Evolutionary conservation across 345 rosid genomes (phyloP), one percentile per base, ranked within the genome.

Genomic region (Arabidopsis arenosa): DNA sequence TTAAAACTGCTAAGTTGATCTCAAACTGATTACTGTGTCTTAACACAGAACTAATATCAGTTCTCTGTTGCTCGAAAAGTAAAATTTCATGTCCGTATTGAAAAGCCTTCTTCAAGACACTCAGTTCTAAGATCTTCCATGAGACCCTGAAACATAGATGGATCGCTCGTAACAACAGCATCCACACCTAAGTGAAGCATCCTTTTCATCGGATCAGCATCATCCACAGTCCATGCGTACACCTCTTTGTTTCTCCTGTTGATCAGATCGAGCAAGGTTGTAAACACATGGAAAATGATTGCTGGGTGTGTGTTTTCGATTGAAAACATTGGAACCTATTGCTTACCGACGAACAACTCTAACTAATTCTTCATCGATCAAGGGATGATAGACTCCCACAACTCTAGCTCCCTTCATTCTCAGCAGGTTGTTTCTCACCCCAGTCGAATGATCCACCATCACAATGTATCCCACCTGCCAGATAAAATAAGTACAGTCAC

Each of bases 191-290:
- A 86, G 28, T 57, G 47, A 83, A 92, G 73, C 97, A 92, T 80
- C 82, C 72, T 83, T 66, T 57, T 77, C 99, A 95, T 90, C 1
- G 94, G 85, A 73, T 87, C 90, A 51, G 63, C 56, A 17, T 92
- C 94, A 72, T 95, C 97, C 0, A 90, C 98, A 13, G 99, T 92
- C 96, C 96, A 95, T 1, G 97, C 94, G 5, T 84, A 92, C 4
- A 88, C 92, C 83, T 82, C 84, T 81, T 88, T 89, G 30, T 82
- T 79, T 60, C 89, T 86, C 89, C 98, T 92, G 85, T 81, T 44
- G 26, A 80, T 55, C 14, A 44, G 7, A 62, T 56, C 26, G 0
- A 56, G 32, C 68, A 73, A 68, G 17, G 47, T 55, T 36, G 45
- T 62, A 17, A 74, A 56, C 54, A 74, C 43, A 55, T 36, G 13